phyloP scores from a whole-genome alignment of 2,329 filamentous ascomycete genomes.

The Delphinella strobiligena region DNA sequence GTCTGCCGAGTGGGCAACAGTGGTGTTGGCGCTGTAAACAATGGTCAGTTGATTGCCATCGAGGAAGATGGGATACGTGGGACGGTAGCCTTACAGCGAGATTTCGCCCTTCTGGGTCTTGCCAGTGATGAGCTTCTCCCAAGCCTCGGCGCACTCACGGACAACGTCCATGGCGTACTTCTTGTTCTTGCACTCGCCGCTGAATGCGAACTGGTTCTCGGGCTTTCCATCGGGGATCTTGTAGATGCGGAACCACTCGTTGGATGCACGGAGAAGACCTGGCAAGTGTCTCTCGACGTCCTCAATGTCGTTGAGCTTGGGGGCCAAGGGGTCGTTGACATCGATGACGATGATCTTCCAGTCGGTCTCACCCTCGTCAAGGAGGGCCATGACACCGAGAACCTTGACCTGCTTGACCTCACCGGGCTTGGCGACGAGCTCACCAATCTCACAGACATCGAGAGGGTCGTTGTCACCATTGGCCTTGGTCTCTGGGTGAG shows the following conservation, averaged over 20 bases:
- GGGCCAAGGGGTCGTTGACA: constrained; percentile 87
- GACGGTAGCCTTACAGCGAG: constrained; percentile 64
- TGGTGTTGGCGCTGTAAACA: constrained; percentile 61
- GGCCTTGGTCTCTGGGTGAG: constrained; percentile 98
- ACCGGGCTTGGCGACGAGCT: constrained; percentile 89
- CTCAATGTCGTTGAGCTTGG: constrained; percentile 97
- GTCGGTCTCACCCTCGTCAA: constrained; percentile 99
- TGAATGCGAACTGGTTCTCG: constrained; percentile 99
- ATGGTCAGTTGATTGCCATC: too few species aligned
- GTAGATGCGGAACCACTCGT: constrained; percentile 99
- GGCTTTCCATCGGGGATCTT: constrained; percentile 99
- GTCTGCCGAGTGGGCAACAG: constrained; percentile 60
- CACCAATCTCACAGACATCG: constrained; percentile 98
- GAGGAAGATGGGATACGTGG: too few species aligned
- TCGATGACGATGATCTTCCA: constrained; percentile 99
- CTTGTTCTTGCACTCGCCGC: constrained; percentile 99
- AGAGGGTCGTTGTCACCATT: constrained; percentile 99
- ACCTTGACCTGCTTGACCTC: constrained; percentile 99
- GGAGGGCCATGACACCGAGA: constrained; percentile 95
- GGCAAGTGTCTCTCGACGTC: constrained; percentile 98
- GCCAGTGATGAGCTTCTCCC: constrained; percentile 91
- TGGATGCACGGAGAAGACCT: constrained; percentile 90
- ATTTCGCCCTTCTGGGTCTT: constrained; percentile 69
- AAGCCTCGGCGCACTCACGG: constrained; percentile 90
- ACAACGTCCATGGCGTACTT: constrained; percentile 95